Percentiles rank a stretch among this genome's conserved stretches.
Evolutionary conservation across 768 basidiomycete genomes (phyloP).

Genomic region (Leccinum disarticulatum): DNA sequence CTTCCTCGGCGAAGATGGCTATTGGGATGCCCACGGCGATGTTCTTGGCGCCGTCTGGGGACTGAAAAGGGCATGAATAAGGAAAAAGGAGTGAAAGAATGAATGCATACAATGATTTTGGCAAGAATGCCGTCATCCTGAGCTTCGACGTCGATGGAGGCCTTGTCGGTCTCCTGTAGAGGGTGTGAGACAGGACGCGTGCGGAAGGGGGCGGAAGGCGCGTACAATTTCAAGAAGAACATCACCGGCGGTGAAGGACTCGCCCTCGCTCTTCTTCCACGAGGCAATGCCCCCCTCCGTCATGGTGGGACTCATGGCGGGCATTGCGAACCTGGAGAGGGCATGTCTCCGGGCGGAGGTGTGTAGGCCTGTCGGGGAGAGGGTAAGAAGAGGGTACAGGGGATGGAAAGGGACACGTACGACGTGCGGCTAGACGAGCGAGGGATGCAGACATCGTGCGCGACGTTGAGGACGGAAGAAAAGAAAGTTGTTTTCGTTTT

Average conservation of each 20-base stretch:
- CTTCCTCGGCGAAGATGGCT: slow-evolving; percentile 91
- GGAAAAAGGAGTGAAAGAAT: not conserved
- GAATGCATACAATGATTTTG: slow-evolving; percentile 84
- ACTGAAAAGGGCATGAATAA: slow-evolving; percentile 41
- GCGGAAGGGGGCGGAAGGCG: slow-evolving; percentile 12
- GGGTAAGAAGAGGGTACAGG: not conserved
- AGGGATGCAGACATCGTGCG: slow-evolving; percentile 58
- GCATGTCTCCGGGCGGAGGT: slow-evolving; percentile 75
- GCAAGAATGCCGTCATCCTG: slow-evolving; percentile 96
- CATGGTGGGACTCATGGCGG: slow-evolving; percentile 99
- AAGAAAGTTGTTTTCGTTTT: slow-evolving; percentile 11
- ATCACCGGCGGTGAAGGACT: slow-evolving; percentile 84
- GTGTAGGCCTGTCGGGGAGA: slow-evolving; percentile 63
- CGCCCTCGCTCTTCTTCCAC: slow-evolving; percentile 98
- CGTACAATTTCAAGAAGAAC: slow-evolving; percentile 94
- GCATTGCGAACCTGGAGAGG: slow-evolving; percentile 89
- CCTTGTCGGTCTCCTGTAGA: slow-evolving; percentile 97
- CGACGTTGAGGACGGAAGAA: slow-evolving; percentile 14
- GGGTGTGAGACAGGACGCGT: slow-evolving; percentile 8
- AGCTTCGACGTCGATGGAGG: slow-evolving; percentile 98
- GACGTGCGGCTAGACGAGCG: slow-evolving; percentile 64
- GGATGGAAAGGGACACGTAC: slow-evolving; percentile 40
- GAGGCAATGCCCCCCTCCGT: slow-evolving; percentile 96
- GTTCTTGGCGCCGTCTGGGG: slow-evolving; percentile 81
- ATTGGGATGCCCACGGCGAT: slow-evolving; percentile 86